These are phyloP conservation scores for Pestalotiopsis fici DNA, from an alignment of 2,329 filamentous ascomycete species.

Conservation along the genomic window DNA sequence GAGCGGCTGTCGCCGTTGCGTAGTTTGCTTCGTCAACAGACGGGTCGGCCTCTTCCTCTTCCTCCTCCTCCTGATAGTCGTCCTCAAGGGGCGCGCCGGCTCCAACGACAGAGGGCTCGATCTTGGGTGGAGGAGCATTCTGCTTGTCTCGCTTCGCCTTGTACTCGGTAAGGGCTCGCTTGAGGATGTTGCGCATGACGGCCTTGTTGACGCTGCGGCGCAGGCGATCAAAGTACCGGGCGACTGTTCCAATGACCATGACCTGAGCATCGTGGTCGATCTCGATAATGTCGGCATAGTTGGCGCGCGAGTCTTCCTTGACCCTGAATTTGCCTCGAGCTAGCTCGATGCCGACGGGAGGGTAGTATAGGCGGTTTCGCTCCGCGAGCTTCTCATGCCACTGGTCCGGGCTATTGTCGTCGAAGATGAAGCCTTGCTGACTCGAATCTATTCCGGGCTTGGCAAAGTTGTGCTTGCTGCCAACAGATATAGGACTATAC, in stretches of 20 bases:
- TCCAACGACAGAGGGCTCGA: constrained; percentile 3
- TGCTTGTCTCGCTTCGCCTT: neutral
- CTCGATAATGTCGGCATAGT: constrained; percentile 37
- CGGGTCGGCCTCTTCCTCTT: neutral
- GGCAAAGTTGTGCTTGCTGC: constrained; percentile 34
- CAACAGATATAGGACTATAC: constrained; percentile 32
- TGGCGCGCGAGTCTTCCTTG: constrained; percentile 35
- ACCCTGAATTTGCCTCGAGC: constrained; percentile 32
- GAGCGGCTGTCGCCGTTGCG: neutral
- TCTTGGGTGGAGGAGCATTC: neutral
- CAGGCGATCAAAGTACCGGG: constrained; percentile 36
- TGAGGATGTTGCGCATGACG: constrained; percentile 35
- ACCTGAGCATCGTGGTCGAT: constrained; percentile 36
- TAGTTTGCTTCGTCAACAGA: neutral
- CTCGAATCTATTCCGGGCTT: constrained; percentile 36
- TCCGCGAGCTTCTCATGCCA: constrained; percentile 24
- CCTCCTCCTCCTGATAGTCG: neutral
- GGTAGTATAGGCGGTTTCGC: constrained; percentile 31
- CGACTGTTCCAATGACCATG: constrained; percentile 35
- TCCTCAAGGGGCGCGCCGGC: neutral
- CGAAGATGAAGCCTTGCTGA: constrained; percentile 35
- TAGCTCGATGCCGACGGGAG: constrained; percentile 33
- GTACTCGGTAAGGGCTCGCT: constrained; percentile 34
- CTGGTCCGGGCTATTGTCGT: constrained; percentile 24
- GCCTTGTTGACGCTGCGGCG: constrained; percentile 38